These are phyloP conservation scores for Physcomitrellopsis africana DNA, from an alignment of 225 moss, liverwort and hornwort species.

Conservation along the genomic window DNA sequence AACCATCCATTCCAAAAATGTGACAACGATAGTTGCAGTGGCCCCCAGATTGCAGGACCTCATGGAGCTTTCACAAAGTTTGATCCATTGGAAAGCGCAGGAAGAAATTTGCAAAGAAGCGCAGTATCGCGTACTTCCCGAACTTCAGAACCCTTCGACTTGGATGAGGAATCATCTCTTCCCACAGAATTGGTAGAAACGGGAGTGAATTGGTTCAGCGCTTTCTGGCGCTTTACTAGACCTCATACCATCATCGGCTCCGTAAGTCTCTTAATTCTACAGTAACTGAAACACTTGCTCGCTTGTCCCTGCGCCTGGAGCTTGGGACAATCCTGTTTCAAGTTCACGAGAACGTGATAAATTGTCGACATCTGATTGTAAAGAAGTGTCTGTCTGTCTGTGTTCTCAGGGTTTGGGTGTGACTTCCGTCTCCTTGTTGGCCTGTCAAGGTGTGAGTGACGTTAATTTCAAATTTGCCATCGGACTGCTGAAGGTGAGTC, in stretches of 20 bases:
- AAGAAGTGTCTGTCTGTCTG: neutral
- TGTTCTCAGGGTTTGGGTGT: slow-evolving; percentile 63
- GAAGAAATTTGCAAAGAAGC: neutral
- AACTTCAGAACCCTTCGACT: slow-evolving; percentile 60
- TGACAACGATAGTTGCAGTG: no score
- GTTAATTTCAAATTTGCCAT: slow-evolving; percentile 59
- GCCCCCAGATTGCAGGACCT: neutral
- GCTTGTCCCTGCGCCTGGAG: neutral
- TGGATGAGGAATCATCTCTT: slow-evolving; percentile 42
- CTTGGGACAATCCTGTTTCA: neutral
- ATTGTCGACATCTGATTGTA: neutral
- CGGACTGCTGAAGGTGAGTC: slow-evolving; percentile 65
- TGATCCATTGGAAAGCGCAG: neutral
- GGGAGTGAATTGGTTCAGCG: slow-evolving; percentile 52
- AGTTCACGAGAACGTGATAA: neutral
- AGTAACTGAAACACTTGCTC: neutral
- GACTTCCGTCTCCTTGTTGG: slow-evolving; percentile 73
- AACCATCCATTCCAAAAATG: no score
- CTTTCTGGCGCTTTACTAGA: slow-evolving; percentile 83
- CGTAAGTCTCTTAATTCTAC: slow-evolving; percentile 37
- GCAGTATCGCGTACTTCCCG: slow-evolving; percentile 32
- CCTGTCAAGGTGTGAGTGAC: slow-evolving; percentile 60
- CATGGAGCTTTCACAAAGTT: neutral
- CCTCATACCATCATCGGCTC: slow-evolving; percentile 88
- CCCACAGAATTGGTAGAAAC: slow-evolving; percentile 41